Base-by-base conservation (phyloP, 2,329 filamentous ascomycete genomes). In the Aspergillus unguis region DNA sequence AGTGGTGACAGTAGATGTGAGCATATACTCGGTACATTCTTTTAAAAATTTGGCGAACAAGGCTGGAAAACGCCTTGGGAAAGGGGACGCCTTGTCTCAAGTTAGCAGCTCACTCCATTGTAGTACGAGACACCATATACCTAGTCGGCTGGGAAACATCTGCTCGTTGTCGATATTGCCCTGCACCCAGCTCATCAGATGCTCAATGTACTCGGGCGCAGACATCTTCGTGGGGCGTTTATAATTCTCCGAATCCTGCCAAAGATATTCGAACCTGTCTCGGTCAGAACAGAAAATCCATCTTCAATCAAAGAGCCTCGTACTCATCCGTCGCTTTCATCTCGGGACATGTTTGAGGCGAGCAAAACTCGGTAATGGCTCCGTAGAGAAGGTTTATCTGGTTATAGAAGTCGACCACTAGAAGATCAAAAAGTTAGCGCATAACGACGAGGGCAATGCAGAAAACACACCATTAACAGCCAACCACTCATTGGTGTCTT, bases 251-350 rank as follows among this genome's bases (percentile, higher is more conserved):
- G 81, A 88, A 74, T 99, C 92, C 77, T 99, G 94, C 94, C 94
- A 99, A 61, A 99, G 86, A 74, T 99, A 99, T 74, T 99, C 94
- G 73, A 97, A 99, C 67, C 89, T 92, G 46, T 55, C 48, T 44
- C 41, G 28, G 55, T 64, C 50, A 62, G 55, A 9, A 48, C 5
- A 27, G 45, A 32, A 4, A 6, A 41, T 35, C 11, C n/a, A 26
- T 25, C 6, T 45, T 6, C 32, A 32, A n/a, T 33, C 25, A 27
- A 38, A 11, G n/a, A 44, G 26, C 3, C 33, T 54, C 84, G 59
- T 81, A 94, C 87, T 99, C 94, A 76, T 99, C 95, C 7, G 94
- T 99, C n/a, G 94, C 94, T 75, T 99, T 99, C 94, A 99, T 99
- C 77, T 97, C 94, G 0, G 94, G 94, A 72, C 94, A 99, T 59